A percentile compares a stretch with the other conserved stretches of the same genome.
Conservation (phyloP, 768 basidiomycete genomes). For the Tricholoma saponaceum region DNA sequence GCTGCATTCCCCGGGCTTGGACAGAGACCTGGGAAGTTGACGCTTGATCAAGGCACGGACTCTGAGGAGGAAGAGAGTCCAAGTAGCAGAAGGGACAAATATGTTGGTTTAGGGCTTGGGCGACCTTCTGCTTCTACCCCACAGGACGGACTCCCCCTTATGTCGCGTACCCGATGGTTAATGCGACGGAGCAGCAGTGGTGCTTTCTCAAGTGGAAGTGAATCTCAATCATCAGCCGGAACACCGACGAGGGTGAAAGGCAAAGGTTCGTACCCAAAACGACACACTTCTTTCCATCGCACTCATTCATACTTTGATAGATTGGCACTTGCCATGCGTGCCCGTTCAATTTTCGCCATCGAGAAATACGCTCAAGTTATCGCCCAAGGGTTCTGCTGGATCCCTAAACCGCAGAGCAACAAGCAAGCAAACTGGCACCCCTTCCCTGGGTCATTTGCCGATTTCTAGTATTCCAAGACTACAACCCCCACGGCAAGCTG, state of each 20-base stretch:
- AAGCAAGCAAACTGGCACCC: conserved; percentile 40
- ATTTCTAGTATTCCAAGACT: conserved; percentile 9
- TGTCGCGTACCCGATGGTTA: conserved; percentile 53
- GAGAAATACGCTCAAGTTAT: conserved; percentile 33
- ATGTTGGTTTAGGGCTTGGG: conserved; percentile 65
- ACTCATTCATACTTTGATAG: conserved; percentile 25
- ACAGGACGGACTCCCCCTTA: conserved; percentile 25
- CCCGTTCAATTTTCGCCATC: conserved; percentile 46
- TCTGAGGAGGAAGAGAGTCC: conserved; percentile 70
- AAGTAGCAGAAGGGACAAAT: conserved; percentile 49
- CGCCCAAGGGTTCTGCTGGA: conserved; percentile 46
- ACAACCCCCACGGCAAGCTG: conserved; percentile 3
- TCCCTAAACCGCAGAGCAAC: conserved; percentile 51
- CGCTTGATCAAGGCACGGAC: conserved; percentile 44
- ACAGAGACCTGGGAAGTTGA: conserved; percentile 23
- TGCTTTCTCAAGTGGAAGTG: conserved; percentile 75
- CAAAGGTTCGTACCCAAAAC: conserved; percentile 33
- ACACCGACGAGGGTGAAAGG: conserved; percentile 62
- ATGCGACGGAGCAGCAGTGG: conserved; percentile 80
- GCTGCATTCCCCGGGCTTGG: conserved; percentile 57
- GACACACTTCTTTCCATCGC: conserved; percentile 6
- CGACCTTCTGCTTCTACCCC: conserved; percentile 37
- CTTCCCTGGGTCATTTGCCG: conserved; percentile 22
- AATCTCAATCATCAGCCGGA: conserved; percentile 48
- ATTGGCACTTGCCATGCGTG: conserved; percentile 51